Conservation (phyloP, 2,329 filamentous ascomycete genomes). For the Penicillium sp. region DNA sequence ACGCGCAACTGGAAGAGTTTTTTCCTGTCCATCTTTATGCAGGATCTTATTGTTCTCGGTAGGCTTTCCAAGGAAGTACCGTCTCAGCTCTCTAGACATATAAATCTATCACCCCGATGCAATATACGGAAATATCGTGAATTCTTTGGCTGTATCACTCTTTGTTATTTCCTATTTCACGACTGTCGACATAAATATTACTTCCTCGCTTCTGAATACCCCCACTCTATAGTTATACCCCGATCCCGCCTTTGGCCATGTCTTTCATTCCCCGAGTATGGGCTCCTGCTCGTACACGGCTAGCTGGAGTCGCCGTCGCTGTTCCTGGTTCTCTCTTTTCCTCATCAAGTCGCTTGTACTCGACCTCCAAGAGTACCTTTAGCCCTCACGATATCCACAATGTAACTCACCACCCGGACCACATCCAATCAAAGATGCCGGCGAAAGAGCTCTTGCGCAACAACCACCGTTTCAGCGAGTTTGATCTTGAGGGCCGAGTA, state of each 20-base stretch:
- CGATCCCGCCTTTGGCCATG: constrained; percentile 3
- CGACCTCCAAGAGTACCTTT: constrained; percentile 14
- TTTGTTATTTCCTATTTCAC: neutral
- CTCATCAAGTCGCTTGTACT: constrained; percentile 15
- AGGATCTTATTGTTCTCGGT: constrained; percentile 13
- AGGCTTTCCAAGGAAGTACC: constrained; percentile 14
- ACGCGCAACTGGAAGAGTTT: constrained; percentile 15
- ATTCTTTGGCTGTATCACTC: neutral
- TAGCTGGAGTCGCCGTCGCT: constrained; percentile 5
- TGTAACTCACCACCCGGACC: constrained; percentile 16
- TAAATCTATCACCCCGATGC: constrained; percentile 15
- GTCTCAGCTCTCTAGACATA: constrained; percentile 13
- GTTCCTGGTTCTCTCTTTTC: constrained; percentile 4
- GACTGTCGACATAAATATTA: neutral
- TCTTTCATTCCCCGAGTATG: constrained; percentile 11
- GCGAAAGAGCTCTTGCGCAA: constrained; percentile 17
- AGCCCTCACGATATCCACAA: constrained; percentile 12
- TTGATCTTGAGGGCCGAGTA: constrained; percentile 36
- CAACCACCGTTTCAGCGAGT: constrained; percentile 35
- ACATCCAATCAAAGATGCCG: constrained; percentile 29
- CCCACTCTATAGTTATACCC: neutral
- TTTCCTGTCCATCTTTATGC: constrained; percentile 3
- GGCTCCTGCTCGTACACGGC: constrained; percentile 8
- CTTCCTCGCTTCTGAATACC: neutral
- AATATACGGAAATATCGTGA: neutral